Base-by-base conservation (phyloP, 2,329 filamentous ascomycete genomes). In the Lasiodiplodia sp. region DNA sequence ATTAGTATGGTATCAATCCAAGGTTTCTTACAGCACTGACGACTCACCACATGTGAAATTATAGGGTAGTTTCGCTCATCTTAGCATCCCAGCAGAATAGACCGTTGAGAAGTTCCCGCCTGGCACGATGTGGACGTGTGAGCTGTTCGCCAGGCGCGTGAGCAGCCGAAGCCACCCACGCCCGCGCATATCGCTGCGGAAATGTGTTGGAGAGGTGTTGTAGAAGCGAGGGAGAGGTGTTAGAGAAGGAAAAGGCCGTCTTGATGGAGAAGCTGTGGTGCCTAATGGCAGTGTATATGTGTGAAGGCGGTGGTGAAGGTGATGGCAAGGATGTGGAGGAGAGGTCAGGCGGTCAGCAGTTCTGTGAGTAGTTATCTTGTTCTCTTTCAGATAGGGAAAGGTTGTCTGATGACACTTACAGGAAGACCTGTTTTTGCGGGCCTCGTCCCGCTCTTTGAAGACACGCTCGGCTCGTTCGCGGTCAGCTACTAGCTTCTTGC, bases 61-160 rank as follows among this genome's bases (percentile, higher is more conserved):
- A 18, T 34, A 14, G 10, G 21, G 10, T 12, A 56, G 16, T 6
- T 8, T 37, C 18, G 28, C 53, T 34, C 44, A 52, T 64, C 60
- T 64, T 51, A 47, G 60, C 60, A 64, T 49, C 60, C 51, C 60
- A 14, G 14, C 3, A 47, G 44, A n/a, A 21, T 18, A 8, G 21
- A 21, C 44, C 18, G n/a, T 18, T 37, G 60, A 8, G 44, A 63
- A 64, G 60, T 64, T 28, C 23, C 60, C 60, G 25, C 60, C 60
- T 51, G 60, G 44, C 60, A 64, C 60, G 60, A 64, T 28, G 60
- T 51, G 60, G 60, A 64, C 60, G 60, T 64, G 44, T 38, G 44
- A 34, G 49, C 60, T 47, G 4, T 5, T 64, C 60, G 60, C 44
- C 60, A 51, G 44, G 60, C 60, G 49, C 49, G 49, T 52, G 49